Evolutionary conservation across 148 eudicot genomes (phyloP).

Genomic region (Vaccinium macrocarpon): DNA sequence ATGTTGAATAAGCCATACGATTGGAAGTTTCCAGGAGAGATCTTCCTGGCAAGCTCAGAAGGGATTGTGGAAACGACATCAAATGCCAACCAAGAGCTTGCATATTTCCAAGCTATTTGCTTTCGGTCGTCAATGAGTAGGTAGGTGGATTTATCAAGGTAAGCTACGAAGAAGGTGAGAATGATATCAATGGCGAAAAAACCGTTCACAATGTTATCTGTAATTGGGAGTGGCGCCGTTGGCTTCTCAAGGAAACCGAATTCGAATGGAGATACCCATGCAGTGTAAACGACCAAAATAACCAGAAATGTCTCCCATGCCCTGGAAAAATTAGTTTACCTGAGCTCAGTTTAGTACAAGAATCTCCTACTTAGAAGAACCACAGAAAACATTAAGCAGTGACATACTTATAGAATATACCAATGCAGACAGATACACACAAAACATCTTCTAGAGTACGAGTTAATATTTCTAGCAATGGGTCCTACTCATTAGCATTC

Average conservation of each 20-base stretch:
- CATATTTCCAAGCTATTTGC: constrained; percentile 56
- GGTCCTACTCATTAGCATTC: too few relatives aligned
- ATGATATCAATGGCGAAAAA: constrained; percentile 61
- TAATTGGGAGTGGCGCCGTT: constrained; percentile 33
- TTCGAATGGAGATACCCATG: constrained; percentile 74
- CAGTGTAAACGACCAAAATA: constrained; percentile 58
- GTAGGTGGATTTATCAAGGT: constrained; percentile 50
- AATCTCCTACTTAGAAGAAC: neutral
- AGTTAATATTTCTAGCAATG: too few relatives aligned
- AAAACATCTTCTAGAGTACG: neutral
- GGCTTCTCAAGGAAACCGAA: constrained; percentile 54
- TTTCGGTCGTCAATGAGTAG: constrained; percentile 49
- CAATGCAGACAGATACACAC: neutral
- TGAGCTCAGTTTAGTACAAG: constrained; percentile 14
- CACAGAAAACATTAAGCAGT: neutral
- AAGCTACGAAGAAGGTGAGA: constrained; percentile 68
- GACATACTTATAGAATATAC: neutral
- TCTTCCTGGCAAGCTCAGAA: constrained; percentile 43
- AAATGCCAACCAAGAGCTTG: constrained; percentile 47
- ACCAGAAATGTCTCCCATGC: constrained; percentile 61
- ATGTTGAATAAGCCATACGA: constrained; percentile 71
- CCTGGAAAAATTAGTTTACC: constrained; percentile 33
- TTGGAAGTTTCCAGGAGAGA: constrained; percentile 33
- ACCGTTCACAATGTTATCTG: constrained; percentile 60
- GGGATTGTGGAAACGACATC: constrained; percentile 67